Conservation (phyloP, 495 filamentous ascomycete genomes). For the Aspergillus conjunctus region DNA sequence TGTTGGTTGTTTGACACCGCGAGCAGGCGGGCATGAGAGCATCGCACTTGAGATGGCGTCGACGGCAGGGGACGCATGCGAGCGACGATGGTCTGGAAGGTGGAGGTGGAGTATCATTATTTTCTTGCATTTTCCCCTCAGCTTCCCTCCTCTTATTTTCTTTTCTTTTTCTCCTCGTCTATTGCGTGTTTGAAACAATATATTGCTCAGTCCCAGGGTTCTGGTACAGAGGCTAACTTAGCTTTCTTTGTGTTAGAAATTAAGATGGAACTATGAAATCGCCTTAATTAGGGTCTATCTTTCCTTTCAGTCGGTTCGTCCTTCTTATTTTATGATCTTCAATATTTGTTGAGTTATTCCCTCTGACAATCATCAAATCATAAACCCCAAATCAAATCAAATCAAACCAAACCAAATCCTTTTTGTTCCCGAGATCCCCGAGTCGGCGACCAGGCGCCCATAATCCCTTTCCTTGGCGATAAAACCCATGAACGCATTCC, state of each 20-base stretch:
- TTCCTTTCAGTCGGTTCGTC: no score
- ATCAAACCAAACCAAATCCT: neutral
- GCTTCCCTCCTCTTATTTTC: neutral
- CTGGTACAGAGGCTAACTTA: neutral
- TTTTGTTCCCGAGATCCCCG: slow-evolving; percentile 27
- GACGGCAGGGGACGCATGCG: slow-evolving; percentile 59
- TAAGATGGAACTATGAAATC: no score
- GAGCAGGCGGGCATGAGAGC: slow-evolving; percentile 46
- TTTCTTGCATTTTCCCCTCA: neutral
- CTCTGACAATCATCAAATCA: neutral
- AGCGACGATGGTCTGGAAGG: slow-evolving; percentile 38
- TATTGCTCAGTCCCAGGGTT: neutral
- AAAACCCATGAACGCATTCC: neutral
- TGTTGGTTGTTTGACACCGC: slow-evolving; percentile 25
- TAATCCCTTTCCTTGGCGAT: neutral
- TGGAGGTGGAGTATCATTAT: slow-evolving; percentile 11
- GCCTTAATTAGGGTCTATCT: no score
- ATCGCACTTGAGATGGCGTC: slow-evolving; percentile 60
- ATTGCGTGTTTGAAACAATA: neutral
- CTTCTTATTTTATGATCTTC: no score
- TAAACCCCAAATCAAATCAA: neutral
- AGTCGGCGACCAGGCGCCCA: slow-evolving; percentile 24
- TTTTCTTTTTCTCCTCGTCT: neutral
- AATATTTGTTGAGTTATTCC: neutral
- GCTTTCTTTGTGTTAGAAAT: neutral